Evolutionary conservation across 352 stramenopile genomes (phyloP).

Genomic region (Discostella stelligera): DNA sequence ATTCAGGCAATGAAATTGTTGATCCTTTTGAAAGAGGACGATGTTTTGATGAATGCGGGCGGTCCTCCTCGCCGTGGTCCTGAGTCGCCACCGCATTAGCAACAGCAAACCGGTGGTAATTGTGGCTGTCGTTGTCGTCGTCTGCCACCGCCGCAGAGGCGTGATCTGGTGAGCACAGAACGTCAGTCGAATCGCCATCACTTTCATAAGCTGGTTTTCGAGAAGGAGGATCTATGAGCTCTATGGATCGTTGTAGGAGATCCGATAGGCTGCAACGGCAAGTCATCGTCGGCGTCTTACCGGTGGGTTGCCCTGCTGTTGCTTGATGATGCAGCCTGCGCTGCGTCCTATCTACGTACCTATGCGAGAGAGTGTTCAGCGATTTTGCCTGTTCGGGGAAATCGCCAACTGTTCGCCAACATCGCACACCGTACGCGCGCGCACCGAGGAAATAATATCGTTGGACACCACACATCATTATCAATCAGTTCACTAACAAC

Average conservation of each 20-base stretch:
- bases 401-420: too few species aligned
- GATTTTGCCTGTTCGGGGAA: too few species aligned
- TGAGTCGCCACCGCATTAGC: neutral
- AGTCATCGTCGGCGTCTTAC: too few species aligned
- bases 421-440: too few species aligned
- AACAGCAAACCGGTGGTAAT: too few species aligned
- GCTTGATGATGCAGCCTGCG: too few species aligned
- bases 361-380: too few species aligned
- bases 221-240: slow-evolving; percentile 21
- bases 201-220: neutral
- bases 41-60: neutral
- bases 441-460: too few species aligned
- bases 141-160: neutral
- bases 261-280: slow-evolving; percentile 1
- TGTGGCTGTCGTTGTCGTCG: neutral
- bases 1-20: neutral
- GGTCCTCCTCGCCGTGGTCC: neutral
- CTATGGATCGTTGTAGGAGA: slow-evolving; percentile 10
- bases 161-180: neutral
- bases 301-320: too few species aligned
- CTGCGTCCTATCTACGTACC: too few species aligned
- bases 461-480: too few species aligned
- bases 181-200: neutral
- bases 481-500: too few species aligned
- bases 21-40: neutral